Evolutionary conservation across 768 basidiomycete species (phyloP), one percentile per base, ranked within the genome.

Genomic region (Royoungia palumana): DNA sequence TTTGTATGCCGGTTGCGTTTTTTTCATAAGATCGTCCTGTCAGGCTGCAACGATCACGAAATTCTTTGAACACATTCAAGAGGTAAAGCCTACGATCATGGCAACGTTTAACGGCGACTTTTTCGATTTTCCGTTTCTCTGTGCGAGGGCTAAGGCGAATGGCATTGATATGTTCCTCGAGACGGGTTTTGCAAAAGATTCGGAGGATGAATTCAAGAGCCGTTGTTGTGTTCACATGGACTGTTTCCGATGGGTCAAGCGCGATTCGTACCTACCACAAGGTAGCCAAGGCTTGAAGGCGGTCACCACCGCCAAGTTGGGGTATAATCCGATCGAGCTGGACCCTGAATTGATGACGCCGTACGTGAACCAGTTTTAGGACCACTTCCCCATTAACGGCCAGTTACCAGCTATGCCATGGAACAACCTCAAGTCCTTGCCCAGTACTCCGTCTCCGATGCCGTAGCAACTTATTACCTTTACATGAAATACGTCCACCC

Each of bases 401-500:
- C 3, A 13, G 12, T 21, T 8, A 9, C 19, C 51, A 97, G 95
- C 28, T 98, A 99, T 70, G 96, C 96, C 0, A 75, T 91, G 66
- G 96, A 98, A 62, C 92, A 94, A 57, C 96, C 96, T 0, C 94
- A 98, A 63, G 69, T 83, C 2, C 81, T 99, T 16, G 95, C 96
- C 0, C 91, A 94, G 62, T 99, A 99, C 70, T 98, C 96, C 58
- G 96, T 99, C 22, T 99, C 96, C 67, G 96, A 99, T 77, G 96
- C 96, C 0, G 96, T 98, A 10, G 95, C 96, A n/a, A 99, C 96
- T 1, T 98, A 99, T 67, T 98, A 98, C 68, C 79, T 99, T 30
- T 98, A 99, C 72, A 99, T 98, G 96, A 99, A 98, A 94, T 99
- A 99, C 60, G 94, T 99, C 10, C 94, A 98, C 63, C 96, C 96